Percentiles rank a stretch among this genome's conserved stretches.
phyloP scores from a whole-genome alignment of 495 filamentous ascomycete genomes.

The Oleoguttula mirabilis region DNA sequence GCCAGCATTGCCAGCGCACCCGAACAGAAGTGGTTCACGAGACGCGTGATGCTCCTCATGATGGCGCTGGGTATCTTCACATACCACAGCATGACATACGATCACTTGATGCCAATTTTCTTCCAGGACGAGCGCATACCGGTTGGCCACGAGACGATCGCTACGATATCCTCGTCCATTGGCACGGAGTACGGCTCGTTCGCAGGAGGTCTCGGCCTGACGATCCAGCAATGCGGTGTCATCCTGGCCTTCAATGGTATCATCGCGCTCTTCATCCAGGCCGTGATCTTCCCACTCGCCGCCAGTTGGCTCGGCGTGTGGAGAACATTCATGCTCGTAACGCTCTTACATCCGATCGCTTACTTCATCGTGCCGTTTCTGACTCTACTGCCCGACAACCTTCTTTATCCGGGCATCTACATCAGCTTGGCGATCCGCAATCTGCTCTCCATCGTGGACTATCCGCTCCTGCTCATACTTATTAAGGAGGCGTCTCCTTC shows the following conservation, averaged over 20 bases:
- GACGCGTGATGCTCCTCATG: constrained; percentile 55
- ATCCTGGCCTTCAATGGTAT: constrained; percentile 69
- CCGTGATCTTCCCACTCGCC: constrained; percentile 57
- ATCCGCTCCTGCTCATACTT: constrained; percentile 67
- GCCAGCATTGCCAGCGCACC: constrained; percentile 23
- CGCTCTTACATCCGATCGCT: constrained; percentile 59
- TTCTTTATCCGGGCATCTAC: constrained; percentile 60
- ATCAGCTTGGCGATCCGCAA: constrained; percentile 59
- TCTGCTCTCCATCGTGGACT: constrained; percentile 61
- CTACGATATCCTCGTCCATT: constrained; percentile 15
- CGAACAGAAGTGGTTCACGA: constrained; percentile 44
- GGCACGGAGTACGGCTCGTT: constrained; percentile 41
- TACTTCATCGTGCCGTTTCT: constrained; percentile 67
- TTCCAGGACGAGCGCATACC: constrained; percentile 52
- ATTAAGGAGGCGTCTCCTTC: constrained; percentile 73
- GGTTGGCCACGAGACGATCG: constrained; percentile 13
- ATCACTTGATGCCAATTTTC: constrained; percentile 70
- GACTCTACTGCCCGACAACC: constrained; percentile 44
- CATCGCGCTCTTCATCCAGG: constrained; percentile 71
- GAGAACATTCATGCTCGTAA: constrained; percentile 59
- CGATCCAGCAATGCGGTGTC: constrained; percentile 59
- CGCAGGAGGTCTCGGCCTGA: constrained; percentile 63
- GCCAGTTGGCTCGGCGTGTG: constrained; percentile 63
- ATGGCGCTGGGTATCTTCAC: constrained; percentile 69
- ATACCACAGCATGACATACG: constrained; percentile 80